phyloP scores from a whole-genome alignment of 139 green algal species.

The Deuterostichococcus epilithicus region DNA sequence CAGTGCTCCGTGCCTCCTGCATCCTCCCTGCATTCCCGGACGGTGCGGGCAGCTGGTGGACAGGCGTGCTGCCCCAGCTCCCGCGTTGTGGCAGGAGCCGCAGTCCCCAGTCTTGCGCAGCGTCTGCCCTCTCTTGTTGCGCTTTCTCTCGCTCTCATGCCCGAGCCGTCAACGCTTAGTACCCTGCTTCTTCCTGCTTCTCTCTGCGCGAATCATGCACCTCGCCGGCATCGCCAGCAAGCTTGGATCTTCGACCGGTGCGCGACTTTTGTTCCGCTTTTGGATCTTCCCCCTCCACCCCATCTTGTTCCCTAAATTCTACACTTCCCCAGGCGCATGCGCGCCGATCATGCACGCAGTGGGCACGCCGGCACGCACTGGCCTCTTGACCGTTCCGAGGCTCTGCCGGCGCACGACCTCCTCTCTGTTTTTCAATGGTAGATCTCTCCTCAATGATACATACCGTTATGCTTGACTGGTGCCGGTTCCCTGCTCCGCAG shows the following conservation, averaged over 20 bases:
- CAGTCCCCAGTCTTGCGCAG: constrained; percentile 17
- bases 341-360: background rate
- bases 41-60: too few relatives aligned
- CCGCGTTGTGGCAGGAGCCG: constrained; percentile 3
- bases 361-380: background rate
- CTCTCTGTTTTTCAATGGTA: background rate
- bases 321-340: constrained; percentile 12
- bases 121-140: constrained; percentile 14
- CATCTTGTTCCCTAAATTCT: too few relatives aligned
- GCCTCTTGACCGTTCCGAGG: background rate
- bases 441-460: background rate
- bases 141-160: too few relatives aligned
- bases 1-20: background rate
- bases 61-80: too few relatives aligned
- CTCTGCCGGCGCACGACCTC: background rate
- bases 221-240: too few relatives aligned
- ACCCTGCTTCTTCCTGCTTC: too few relatives aligned
- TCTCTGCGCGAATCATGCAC: too few relatives aligned
- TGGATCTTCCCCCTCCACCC: too few relatives aligned
- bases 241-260: too few relatives aligned
- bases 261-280: too few relatives aligned
- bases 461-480: background rate
- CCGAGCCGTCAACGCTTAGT: too few relatives aligned
- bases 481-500: background rate
- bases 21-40: too few relatives aligned